These are phyloP conservation scores for Penicillium capsulatum DNA, from an alignment of 2,329 filamentous ascomycete species.

Conservation along the genomic window DNA sequence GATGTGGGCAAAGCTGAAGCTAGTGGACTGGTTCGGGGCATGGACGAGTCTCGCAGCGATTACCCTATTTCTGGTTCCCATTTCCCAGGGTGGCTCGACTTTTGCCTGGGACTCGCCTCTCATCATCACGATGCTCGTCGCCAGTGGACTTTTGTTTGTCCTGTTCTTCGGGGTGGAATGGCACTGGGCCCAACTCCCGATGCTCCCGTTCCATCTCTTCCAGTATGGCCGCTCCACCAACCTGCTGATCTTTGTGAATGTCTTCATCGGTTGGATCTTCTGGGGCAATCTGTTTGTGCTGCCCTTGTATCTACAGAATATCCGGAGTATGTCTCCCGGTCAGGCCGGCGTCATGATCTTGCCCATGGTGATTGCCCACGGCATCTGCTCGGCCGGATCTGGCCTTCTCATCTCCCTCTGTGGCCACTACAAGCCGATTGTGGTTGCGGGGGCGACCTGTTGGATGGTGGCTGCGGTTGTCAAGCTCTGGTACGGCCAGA, in stretches of 20 bases:
- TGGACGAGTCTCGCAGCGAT: slow-evolving; percentile 1
- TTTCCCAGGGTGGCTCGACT: not conserved
- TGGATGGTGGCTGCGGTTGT: not conserved
- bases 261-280: slow-evolving; percentile 4
- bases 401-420: not conserved
- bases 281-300: slow-evolving; percentile 3
- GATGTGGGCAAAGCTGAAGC: not conserved
- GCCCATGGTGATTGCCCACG: slow-evolving; percentile 2
- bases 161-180: not conserved
- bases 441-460: not conserved
- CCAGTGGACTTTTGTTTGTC: not conserved
- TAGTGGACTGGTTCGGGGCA: slow-evolving; percentile 2
- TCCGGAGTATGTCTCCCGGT: not conserved
- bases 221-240: slow-evolving; percentile 1
- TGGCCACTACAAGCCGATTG: slow-evolving; percentile 2
- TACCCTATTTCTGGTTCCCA: slow-evolving; percentile 1
- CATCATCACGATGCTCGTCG: not conserved
- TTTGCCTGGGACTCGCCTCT: slow-evolving; percentile 1
- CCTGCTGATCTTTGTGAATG: not conserved
- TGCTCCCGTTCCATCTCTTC: slow-evolving; percentile 1
- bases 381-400: not conserved
- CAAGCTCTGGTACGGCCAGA: not conserved
- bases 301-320: slow-evolving; percentile 2
- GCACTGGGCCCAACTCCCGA: not conserved
- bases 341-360: not conserved